phyloP scores from a whole-genome alignment of 2,329 filamentous ascomycete genomes.

The Cladosporium sp. region DNA sequence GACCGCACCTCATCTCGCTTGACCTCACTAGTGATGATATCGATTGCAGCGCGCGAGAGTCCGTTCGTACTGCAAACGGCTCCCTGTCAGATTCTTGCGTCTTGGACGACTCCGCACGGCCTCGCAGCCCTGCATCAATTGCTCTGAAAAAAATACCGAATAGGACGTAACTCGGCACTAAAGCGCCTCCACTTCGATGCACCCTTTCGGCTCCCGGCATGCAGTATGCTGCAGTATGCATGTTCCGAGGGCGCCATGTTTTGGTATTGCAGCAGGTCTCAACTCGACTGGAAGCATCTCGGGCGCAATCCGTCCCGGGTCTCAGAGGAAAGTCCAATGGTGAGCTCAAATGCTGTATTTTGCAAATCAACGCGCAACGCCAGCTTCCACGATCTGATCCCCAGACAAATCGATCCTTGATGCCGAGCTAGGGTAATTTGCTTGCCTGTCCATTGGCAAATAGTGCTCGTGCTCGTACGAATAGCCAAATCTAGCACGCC shows the following conservation, averaged over 20 bases:
- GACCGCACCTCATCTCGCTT: conserved; percentile 2
- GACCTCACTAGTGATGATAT: not conserved
- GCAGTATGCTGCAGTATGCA: conserved; percentile 8
- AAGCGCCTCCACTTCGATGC: not conserved
- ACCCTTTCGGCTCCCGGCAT: not conserved
- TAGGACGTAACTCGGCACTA: conserved; percentile 4
- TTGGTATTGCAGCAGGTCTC: conserved; percentile 9
- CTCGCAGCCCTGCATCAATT: not conserved
- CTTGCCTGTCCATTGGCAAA: not conserved
- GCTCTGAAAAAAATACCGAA: conserved; percentile 1
- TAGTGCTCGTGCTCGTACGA: conserved; percentile 1
- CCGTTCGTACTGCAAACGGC: too few species aligned
- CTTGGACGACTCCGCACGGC: conserved; percentile 3
- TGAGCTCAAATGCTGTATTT: not conserved
- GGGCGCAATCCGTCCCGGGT: not conserved
- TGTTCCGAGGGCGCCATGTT: conserved; percentile 2
- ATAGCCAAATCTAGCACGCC: not conserved
- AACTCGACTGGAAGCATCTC: not conserved
- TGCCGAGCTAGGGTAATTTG: conserved; percentile 2
- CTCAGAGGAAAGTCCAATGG: too few species aligned
- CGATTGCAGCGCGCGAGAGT: not conserved
- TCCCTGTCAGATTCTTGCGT: not conserved
- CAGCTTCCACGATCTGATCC: conserved; percentile 3
- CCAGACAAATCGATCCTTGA: conserved; percentile 4
- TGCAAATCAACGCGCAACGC: not conserved